Percentiles rank a stretch among this genome's conserved stretches.
These are phyloP conservation scores for Russula sp. DNA, from an alignment of 768 basidiomycete genomes.

Conservation along the genomic window DNA sequence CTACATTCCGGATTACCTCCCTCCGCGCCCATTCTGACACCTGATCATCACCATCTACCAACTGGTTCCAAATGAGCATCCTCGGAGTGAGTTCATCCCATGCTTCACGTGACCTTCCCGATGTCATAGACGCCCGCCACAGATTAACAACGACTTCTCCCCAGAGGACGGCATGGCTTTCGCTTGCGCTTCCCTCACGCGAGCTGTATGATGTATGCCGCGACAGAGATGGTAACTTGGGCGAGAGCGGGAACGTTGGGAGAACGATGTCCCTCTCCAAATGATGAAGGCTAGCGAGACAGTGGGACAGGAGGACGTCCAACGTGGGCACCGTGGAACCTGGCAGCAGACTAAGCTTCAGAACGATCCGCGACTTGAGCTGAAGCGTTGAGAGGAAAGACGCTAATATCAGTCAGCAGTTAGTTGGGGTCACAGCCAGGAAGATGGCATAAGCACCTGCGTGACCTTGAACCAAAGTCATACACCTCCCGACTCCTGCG, in stretches of 20 bases:
- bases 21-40: constrained; percentile 55
- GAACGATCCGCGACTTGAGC: constrained; percentile 1
- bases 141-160: constrained; percentile 48
- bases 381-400: not conserved
- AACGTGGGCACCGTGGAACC: constrained; percentile 6
- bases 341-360: constrained; percentile 17
- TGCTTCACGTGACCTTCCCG: constrained; percentile 27
- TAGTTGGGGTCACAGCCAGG: not conserved
- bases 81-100: constrained; percentile 53
- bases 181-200: constrained; percentile 31
- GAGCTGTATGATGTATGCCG: constrained; percentile 23
- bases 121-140: constrained; percentile 48
- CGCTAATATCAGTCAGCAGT: not conserved
- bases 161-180: constrained; percentile 38
- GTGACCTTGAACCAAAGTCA: constrained; percentile 37
- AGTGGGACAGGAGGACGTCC: constrained; percentile 14
- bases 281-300: constrained; percentile 5
- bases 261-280: constrained; percentile 11
- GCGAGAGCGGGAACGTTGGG: not conserved
- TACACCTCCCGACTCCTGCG: constrained; percentile 46
- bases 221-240: not conserved
- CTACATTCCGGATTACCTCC: constrained; percentile 30
- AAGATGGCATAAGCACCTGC: constrained; percentile 22
- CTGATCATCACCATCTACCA: constrained; percentile 32
- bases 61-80: constrained; percentile 50